Conservation (phyloP, 1,284 basidiomycete genomes). For the Pseudozyma tsukubaensis region DNA sequence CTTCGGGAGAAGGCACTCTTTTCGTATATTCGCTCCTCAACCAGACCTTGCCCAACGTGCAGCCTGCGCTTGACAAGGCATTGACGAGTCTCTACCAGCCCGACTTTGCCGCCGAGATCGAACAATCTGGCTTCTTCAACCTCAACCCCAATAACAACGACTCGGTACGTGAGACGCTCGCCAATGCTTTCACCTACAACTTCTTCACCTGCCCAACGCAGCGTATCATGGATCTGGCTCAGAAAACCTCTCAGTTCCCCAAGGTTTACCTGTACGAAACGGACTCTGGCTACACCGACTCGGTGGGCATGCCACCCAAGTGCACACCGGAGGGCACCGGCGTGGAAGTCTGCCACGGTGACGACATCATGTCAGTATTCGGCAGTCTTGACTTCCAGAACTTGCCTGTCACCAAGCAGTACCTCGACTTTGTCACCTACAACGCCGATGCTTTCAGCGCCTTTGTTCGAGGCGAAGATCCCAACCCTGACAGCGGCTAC, state of each 20-base stretch:
- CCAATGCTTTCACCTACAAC: slow-evolving; percentile 40
- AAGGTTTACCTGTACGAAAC: slow-evolving; percentile 41
- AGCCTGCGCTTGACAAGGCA: slow-evolving; percentile 21
- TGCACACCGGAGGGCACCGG: slow-evolving; percentile 23
- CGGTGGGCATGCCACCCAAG: slow-evolving; percentile 10
- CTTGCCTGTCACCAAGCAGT: slow-evolving; percentile 18
- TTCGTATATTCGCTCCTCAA: slow-evolving; percentile 39
- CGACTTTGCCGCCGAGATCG: slow-evolving; percentile 12
- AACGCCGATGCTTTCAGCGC: slow-evolving; percentile 34
- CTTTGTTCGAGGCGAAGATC: slow-evolving; percentile 19
- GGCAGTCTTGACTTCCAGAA: slow-evolving; percentile 28
- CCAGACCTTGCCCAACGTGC: slow-evolving; percentile 14
- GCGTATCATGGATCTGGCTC: slow-evolving; percentile 25
- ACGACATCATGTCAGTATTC: slow-evolving; percentile 31
- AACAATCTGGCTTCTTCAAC: slow-evolving; percentile 25
- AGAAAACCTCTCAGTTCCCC: slow-evolving; percentile 19
- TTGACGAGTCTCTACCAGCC: slow-evolving; percentile 13
- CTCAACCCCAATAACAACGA: slow-evolving; percentile 27
- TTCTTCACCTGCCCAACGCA: slow-evolving; percentile 48
- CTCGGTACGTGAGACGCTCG: slow-evolving; percentile 25
- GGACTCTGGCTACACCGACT: slow-evolving; percentile 27
- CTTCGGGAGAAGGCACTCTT: slow-evolving; percentile 30
- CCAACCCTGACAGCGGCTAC: slow-evolving; percentile 23
- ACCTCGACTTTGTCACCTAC: slow-evolving; percentile 32
- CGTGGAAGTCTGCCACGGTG: slow-evolving; percentile 27